Conservation (phyloP, 163 green algal genomes). For the Chlorella variabilis region DNA sequence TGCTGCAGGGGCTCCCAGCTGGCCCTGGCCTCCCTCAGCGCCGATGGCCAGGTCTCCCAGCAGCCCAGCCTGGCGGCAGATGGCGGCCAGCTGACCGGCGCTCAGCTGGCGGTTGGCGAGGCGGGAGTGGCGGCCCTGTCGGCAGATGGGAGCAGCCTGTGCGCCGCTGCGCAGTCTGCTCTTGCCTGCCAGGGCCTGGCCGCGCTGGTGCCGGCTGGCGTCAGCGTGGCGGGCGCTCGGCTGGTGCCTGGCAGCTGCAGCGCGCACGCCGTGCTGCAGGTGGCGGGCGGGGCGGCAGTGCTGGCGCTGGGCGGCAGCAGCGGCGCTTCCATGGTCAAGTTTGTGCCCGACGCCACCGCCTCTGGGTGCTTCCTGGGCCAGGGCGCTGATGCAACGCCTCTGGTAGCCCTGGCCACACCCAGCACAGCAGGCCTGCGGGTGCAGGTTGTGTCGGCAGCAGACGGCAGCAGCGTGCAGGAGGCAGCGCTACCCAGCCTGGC, state of each 20-base stretch:
- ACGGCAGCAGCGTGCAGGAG: slow-evolving; percentile 17
- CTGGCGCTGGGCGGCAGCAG: slow-evolving; percentile 1
- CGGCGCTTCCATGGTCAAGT: not conserved
- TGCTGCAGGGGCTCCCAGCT: not conserved
- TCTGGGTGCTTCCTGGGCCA: slow-evolving; percentile 10
- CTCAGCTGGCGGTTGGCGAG: not conserved
- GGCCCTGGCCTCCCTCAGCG: not conserved
- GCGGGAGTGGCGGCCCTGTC: slow-evolving; percentile 22
- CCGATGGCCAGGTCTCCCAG: not conserved
- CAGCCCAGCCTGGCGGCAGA: not conserved
- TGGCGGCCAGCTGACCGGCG: not conserved
- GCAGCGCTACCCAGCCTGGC: not conserved
- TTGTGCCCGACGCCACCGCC: not conserved
- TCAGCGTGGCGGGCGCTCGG: not conserved
- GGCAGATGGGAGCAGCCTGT: slow-evolving; percentile 44
- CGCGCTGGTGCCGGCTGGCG: slow-evolving; percentile 12
- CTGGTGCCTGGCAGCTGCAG: slow-evolving; percentile 11
- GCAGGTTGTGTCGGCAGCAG: slow-evolving; percentile 32
- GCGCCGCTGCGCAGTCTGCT: not conserved
- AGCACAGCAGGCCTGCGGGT: slow-evolving; percentile 1
- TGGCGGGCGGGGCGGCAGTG: not conserved
- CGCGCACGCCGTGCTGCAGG: slow-evolving; percentile 5
- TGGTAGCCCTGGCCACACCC: slow-evolving; percentile 4
- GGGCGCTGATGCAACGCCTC: too few relatives aligned
- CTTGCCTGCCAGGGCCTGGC: slow-evolving; percentile 1